A percentile compares a stretch with the other conserved stretches of the same genome.
These are phyloP conservation scores for Phytophthora melonis DNA, from an alignment of 352 stramenopile genomes.

Conservation along the genomic window DNA sequence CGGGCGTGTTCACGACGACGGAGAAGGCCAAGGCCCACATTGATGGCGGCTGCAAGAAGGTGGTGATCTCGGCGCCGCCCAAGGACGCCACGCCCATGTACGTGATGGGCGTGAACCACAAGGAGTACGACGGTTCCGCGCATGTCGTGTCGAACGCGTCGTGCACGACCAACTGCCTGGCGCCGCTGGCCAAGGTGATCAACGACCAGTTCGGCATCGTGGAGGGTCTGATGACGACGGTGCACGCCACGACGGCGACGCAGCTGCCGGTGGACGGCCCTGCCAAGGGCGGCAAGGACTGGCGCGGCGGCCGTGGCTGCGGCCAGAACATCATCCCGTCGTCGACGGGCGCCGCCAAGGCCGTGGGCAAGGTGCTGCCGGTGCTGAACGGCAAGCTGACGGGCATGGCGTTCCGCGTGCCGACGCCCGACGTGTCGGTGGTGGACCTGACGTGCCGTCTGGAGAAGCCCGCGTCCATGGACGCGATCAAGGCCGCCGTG, in stretches of 20 bases:
- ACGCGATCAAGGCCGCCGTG: constrained; percentile 97
- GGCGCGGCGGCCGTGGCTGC: no score
- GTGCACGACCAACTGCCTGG: constrained; percentile 99
- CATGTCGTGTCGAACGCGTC: constrained; percentile 53
- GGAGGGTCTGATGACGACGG: no score
- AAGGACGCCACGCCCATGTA: no score
- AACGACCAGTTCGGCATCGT: constrained; percentile 99
- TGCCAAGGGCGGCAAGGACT: no score
- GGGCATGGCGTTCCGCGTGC: constrained; percentile 93
- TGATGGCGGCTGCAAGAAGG: no score
- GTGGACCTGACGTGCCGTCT: constrained; percentile 90
- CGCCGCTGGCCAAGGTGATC: constrained; percentile 98
- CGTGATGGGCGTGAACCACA: no score
- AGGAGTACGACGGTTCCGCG: no score
- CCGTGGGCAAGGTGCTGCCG: constrained; percentile 97
- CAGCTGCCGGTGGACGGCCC: no score
- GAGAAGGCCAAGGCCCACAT: no score
- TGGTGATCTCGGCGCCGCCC: no score
- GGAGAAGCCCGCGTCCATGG: constrained; percentile 94
- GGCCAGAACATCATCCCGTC: constrained; percentile 99
- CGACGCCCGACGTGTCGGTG: constrained; percentile 90
- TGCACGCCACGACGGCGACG: no score
- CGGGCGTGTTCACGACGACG: no score
- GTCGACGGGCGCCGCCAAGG: constrained; percentile 98
- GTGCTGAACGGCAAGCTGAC: constrained; percentile 93